Conservation (phyloP, 148 eudicot genomes). For the Talinum fruticosum region DNA sequence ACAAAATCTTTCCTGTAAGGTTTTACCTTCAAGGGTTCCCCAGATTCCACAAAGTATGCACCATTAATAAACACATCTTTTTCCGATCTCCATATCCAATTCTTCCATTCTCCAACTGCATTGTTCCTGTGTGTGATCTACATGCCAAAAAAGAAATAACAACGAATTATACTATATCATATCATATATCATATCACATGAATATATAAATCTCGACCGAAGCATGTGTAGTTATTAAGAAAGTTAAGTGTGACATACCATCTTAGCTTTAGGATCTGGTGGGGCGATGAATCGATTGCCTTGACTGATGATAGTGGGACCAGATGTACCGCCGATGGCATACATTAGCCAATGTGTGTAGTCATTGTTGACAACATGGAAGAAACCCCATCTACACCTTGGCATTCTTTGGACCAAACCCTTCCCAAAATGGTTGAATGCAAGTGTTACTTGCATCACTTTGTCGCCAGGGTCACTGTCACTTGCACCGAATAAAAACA, state of each 20-base stretch:
- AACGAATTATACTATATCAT: not conserved
- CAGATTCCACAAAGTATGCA: constrained; percentile 53
- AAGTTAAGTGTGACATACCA: constrained; percentile 23
- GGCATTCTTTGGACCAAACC: constrained; percentile 57
- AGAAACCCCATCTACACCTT: constrained; percentile 51
- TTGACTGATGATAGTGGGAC: constrained; percentile 54
- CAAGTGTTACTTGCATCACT: constrained; percentile 42
- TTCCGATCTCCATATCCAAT: constrained; percentile 57
- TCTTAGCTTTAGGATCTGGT: constrained; percentile 34
- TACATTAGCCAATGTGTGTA: constrained; percentile 58
- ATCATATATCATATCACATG: too few relatives aligned
- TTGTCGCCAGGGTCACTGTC: constrained; percentile 29
- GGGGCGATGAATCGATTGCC: constrained; percentile 59
- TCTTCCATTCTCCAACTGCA: constrained; percentile 31
- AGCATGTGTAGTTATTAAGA: too few relatives aligned
- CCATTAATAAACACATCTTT: constrained; percentile 45
- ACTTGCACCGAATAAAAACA: constrained; percentile 43
- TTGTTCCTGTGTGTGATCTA: constrained; percentile 49
- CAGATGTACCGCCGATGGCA: constrained; percentile 53
- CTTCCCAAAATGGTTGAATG: constrained; percentile 57
- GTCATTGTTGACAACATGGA: constrained; percentile 63
- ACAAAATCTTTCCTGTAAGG: constrained; percentile 27
- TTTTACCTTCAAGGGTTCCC: constrained; percentile 24
- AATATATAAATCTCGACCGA: too few relatives aligned
- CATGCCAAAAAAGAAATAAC: not conserved